Evolutionary conservation across 257 asterid genomes (phyloP), one percentile per base, ranked within the genome.

Genomic region (Avicennia marina): DNA sequence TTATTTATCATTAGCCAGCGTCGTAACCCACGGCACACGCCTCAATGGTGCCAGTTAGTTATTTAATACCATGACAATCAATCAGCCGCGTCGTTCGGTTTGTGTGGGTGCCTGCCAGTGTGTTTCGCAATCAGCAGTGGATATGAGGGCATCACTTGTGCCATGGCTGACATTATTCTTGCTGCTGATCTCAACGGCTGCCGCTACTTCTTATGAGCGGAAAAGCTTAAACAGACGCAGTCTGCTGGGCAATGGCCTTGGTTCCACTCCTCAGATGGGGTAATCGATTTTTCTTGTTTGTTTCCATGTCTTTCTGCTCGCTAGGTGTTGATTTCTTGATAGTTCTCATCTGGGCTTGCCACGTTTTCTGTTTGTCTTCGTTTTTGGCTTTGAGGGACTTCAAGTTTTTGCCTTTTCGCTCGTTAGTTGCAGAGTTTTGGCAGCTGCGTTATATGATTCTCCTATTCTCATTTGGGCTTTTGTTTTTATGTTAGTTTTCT

Each of bases 261-360:
- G 44, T 25, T 63, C 78, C 60, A 75, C 78, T 52, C 81, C 81
- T 54, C 81, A 71, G 44, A 73, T 73, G 77, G 83, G 79, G 75
- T 70, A 53, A 22, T 2, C 22, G 0, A 3, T 4, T 6, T 12
- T 16, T 15, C 7, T 24, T 34, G 8, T 11, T 15, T 7, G 16
- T 33, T 43, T 44, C 26, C 8, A 11, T 36, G 25, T 18, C 13
- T 2, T 15, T 25, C 11, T 2, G 8, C 42, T 7, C 18, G 4
- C 55, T 24, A 19, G 3, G n/a, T 12, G 7, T 4, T 32, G 7
- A 11, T 32, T 13, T 33, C 11, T 27, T 29, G 40, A 11, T 3
- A 51, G 39, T 48, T 43, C 41, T 58, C 7, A 4, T 34, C 11
- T 22, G 34, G 33, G 39, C 2, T 62, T 52, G 0, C 4, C 34